Percentiles rank a stretch among this genome's conserved stretches.
Evolutionary conservation across 148 eudicot species (phyloP).

Genomic region (Pharnaceum exiguum): DNA sequence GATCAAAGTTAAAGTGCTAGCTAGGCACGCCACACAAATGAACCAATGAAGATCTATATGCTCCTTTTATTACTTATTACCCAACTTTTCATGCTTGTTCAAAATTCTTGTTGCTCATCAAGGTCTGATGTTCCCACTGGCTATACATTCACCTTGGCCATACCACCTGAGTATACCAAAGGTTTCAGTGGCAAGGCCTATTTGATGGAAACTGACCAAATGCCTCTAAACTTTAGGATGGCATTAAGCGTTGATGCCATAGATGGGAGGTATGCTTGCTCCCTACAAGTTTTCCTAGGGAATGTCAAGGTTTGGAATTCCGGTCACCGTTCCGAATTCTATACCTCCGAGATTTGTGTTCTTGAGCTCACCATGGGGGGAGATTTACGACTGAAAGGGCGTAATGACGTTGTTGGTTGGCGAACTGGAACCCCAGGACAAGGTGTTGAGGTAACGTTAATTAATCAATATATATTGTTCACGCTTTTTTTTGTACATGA

Average conservation of each 20-base stretch:
- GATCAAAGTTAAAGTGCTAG: slow-evolving; percentile 11
- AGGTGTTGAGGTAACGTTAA: slow-evolving; percentile 87
- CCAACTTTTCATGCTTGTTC: slow-evolving; percentile 14
- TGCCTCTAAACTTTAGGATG: slow-evolving; percentile 41
- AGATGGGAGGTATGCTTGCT: slow-evolving; percentile 54
- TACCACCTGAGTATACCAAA: slow-evolving; percentile 47
- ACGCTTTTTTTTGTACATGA: too few relatives aligned
- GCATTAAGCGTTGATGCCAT: slow-evolving; percentile 60
- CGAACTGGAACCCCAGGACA: slow-evolving; percentile 75
- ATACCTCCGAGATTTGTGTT: slow-evolving; percentile 49
- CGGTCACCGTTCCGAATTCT: slow-evolving; percentile 57
- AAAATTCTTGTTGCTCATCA: slow-evolving; percentile 19
- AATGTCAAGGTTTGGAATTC: slow-evolving; percentile 83
- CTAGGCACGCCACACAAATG: slow-evolving; percentile 1
- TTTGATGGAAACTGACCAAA: slow-evolving; percentile 56
- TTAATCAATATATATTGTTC: too few relatives aligned
- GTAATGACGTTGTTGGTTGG: slow-evolving; percentile 61
- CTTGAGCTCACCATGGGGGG: slow-evolving; percentile 66
- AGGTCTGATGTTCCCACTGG: slow-evolving; percentile 46
- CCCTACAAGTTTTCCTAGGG: slow-evolving; percentile 73
- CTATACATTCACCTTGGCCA: slow-evolving; percentile 52
- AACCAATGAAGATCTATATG: slow-evolving; percentile 46
- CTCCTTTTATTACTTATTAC: slow-evolving; percentile 25
- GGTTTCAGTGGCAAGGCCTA: slow-evolving; percentile 77
- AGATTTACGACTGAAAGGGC: slow-evolving; percentile 59